phyloP scores from a whole-genome alignment of 2,329 filamentous ascomycete genomes.

The Clarireedia monteithiana region DNA sequence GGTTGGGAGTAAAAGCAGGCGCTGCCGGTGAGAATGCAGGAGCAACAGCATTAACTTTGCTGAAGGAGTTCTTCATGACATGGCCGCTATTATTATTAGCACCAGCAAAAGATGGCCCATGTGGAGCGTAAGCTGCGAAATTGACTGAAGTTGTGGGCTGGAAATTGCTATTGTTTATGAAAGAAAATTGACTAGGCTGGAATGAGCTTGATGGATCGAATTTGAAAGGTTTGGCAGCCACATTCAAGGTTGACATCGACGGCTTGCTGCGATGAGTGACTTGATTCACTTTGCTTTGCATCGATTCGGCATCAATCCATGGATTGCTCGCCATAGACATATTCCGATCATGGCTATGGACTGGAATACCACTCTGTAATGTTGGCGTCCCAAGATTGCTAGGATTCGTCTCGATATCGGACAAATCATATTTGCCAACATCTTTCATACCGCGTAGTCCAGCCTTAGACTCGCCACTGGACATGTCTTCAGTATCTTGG shows the following conservation, averaged over 20 bases:
- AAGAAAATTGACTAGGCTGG: conserved; percentile 43
- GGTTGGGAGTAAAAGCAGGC: conserved; percentile 57
- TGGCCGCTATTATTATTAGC: conserved; percentile 23
- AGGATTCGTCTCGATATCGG: conserved; percentile 66
- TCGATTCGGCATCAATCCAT: conserved; percentile 48
- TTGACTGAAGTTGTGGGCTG: conserved; percentile 34
- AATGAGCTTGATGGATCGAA: conserved; percentile 50
- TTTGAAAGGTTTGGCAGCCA: conserved; percentile 81
- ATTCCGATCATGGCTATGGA: conserved; percentile 44
- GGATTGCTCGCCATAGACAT: conserved; percentile 54
- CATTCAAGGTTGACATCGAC: conserved; percentile 75
- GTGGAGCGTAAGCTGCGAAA: conserved; percentile 18
- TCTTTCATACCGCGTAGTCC: conserved; percentile 9
- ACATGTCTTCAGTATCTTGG: conserved; percentile 42
- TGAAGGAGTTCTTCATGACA: conserved; percentile 21
- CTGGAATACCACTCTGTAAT: conserved; percentile 40
- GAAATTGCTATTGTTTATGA: conserved; percentile 35
- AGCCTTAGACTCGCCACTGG: conserved; percentile 20
- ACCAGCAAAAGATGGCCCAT: conserved; percentile 30
- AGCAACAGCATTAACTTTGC: conserved; percentile 61
- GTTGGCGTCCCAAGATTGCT: conserved; percentile 62
- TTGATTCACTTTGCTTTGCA: conserved; percentile 32
- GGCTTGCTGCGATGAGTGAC: conserved; percentile 60
- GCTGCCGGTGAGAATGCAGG: conserved; percentile 30
- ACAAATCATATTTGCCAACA: conserved; percentile 38